Evolutionary conservation across 2,329 filamentous ascomycete genomes (phyloP).

Genomic region (Neopestalotiopsis sp.): DNA sequence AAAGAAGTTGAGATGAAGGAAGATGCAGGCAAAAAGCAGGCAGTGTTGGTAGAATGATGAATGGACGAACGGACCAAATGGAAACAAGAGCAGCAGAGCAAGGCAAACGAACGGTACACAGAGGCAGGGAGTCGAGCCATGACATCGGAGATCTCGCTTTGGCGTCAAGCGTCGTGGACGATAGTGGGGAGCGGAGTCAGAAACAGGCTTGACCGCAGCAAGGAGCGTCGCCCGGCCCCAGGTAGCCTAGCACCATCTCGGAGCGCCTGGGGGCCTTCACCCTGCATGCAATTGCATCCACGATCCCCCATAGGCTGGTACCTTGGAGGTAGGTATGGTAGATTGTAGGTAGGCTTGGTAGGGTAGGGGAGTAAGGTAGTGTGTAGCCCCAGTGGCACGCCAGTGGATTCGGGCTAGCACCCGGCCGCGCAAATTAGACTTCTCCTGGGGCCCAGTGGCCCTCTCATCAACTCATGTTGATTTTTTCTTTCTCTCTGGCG

Average conservation of each 20-base stretch:
- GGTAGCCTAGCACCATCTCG: conserved; percentile 5
- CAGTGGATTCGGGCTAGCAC: not conserved
- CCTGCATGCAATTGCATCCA: conserved; percentile 7
- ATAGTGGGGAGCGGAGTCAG: conserved; percentile 12
- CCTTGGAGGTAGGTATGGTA: too few relatives aligned
- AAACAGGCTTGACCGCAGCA: conserved; percentile 18
- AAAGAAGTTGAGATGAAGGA: not conserved
- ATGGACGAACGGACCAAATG: not conserved
- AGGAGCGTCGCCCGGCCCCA: conserved; percentile 5
- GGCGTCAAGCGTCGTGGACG: conserved; percentile 12
- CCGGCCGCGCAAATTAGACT: conserved; percentile 5
- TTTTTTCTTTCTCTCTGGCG: not conserved
- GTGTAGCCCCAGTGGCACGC: not conserved
- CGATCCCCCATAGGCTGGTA: not conserved
- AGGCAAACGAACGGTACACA: not conserved
- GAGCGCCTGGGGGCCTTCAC: not conserved
- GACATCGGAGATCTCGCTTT: conserved; percentile 10
- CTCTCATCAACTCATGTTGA: not conserved
- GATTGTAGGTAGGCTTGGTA: not conserved
- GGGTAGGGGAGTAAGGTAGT: too few relatives aligned
- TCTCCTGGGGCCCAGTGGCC: not conserved
- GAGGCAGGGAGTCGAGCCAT: conserved; percentile 2
- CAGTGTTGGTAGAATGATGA: not conserved
- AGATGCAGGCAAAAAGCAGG: not conserved
- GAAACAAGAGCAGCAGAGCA: not conserved